Evolutionary conservation across 345 rosid species (phyloP).

Genomic region (Cardamine occulta): DNA sequence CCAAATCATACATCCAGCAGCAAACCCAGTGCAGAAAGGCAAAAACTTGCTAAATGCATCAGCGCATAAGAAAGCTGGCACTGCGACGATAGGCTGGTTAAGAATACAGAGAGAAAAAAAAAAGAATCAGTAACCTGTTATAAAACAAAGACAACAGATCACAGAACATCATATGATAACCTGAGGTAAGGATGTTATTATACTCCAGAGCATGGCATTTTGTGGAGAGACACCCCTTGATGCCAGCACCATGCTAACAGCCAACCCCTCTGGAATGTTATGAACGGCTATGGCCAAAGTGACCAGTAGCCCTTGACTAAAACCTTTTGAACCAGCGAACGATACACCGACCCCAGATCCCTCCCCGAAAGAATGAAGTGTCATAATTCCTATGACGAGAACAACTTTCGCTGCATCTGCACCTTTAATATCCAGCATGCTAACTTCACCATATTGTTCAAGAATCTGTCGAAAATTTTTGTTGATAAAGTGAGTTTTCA

Average conservation of each 20-base stretch:
- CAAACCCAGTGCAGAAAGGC: slow-evolving; percentile 99
- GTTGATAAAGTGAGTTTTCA: slow-evolving; percentile 9
- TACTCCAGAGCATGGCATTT: slow-evolving; percentile 99
- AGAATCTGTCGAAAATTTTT: slow-evolving; percentile 62
- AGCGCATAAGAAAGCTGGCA: slow-evolving; percentile 97
- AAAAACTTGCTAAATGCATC: slow-evolving; percentile 92
- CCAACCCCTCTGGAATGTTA: slow-evolving; percentile 97
- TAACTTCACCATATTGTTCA: slow-evolving; percentile 95
- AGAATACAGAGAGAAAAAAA: background rate
- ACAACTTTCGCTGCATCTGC: slow-evolving; percentile 96
- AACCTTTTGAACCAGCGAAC: slow-evolving; percentile 98
- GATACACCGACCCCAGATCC: slow-evolving; percentile 99
- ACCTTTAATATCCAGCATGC: slow-evolving; percentile 97
- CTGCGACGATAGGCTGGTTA: slow-evolving; percentile 91
- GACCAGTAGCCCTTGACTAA: slow-evolving; percentile 94
- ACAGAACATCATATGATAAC: slow-evolving; percentile 43
- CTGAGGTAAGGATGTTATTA: slow-evolving; percentile 98
- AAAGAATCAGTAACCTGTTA: slow-evolving; percentile 17
- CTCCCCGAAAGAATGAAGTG: slow-evolving; percentile 99
- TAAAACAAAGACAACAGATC: slow-evolving; percentile 15
- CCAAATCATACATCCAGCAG: slow-evolving; percentile 99
- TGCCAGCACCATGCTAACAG: slow-evolving; percentile 99
- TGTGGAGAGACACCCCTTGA: slow-evolving; percentile 99
- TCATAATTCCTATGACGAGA: slow-evolving; percentile 97
- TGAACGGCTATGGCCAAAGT: slow-evolving; percentile 98